Conservation (phyloP, 306 rosid genomes). For the Lotus japonicus region DNA sequence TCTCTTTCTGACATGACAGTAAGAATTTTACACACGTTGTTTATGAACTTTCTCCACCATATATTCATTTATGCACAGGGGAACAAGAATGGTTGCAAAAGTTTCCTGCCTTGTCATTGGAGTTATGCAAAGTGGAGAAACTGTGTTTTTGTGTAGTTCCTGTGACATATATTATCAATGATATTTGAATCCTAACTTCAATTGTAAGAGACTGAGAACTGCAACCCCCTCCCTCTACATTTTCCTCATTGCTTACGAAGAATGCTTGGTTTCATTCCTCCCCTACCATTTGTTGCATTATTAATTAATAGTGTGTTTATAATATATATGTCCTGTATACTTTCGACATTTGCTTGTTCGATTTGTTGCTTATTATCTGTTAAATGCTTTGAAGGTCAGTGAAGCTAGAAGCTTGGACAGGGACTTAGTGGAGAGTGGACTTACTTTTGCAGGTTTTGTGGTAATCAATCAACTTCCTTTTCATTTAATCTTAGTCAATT, state of each 20-base stretch:
- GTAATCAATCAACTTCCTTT: constrained; percentile 35
- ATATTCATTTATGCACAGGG: not conserved
- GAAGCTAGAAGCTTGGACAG: constrained; percentile 99
- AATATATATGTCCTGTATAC: no score
- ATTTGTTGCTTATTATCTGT: constrained; percentile 20
- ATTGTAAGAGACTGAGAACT: not conserved
- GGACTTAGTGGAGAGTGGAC: constrained; percentile 85
- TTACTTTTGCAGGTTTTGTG: constrained; percentile 94
- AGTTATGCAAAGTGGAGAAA: not conserved
- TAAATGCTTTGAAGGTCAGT: constrained; percentile 69
- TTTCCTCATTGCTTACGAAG: not conserved
- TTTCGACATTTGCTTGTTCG: not conserved
- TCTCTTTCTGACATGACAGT: constrained; percentile 95
- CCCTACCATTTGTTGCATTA: not conserved
- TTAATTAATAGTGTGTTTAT: no score
- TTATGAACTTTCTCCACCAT: not conserved
- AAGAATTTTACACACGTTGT: constrained; percentile 31
- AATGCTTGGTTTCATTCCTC: constrained; percentile 1
- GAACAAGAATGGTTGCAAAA: not conserved
- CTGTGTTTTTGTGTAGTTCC: not conserved
- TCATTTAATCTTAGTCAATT: not conserved
- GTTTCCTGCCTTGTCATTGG: not conserved
- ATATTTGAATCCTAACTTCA: not conserved
- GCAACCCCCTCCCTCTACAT: not conserved
- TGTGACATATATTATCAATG: not conserved